A percentile compares a stretch with the other conserved stretches of the same genome.
Conservation (phyloP, 768 basidiomycete genomes). For the Naematelia aurantialba region DNA sequence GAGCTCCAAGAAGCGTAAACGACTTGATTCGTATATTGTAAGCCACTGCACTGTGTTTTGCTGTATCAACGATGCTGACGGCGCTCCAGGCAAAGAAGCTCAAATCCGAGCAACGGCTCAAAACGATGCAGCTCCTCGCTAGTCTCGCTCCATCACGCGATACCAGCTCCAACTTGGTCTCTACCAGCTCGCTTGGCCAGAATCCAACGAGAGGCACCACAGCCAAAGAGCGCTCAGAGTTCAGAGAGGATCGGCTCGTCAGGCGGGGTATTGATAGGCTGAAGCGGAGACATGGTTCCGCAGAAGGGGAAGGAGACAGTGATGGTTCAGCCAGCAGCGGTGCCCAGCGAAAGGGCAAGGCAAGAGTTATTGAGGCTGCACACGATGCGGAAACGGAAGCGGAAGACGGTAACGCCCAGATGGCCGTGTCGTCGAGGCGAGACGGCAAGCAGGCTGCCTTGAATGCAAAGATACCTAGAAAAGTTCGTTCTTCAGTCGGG, state of each 20-base stretch:
- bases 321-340: slow-evolving; percentile 47
- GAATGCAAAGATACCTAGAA: background rate
- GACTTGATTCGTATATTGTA: slow-evolving; percentile 89
- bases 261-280: slow-evolving; percentile 39
- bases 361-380: slow-evolving; percentile 26
- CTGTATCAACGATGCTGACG: slow-evolving; percentile 3
- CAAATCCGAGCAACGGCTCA: slow-evolving; percentile 39
- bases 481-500: slow-evolving; percentile 2
- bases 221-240: slow-evolving; percentile 37
- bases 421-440: background rate
- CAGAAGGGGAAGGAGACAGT: slow-evolving; percentile 25
- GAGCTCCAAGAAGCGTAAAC: slow-evolving; percentile 67
- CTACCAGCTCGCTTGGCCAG: slow-evolving; percentile 45
- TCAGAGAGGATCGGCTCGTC: slow-evolving; percentile 43
- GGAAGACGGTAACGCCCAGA: background rate
- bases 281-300: slow-evolving; percentile 15
- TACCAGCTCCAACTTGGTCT: slow-evolving; percentile 33
- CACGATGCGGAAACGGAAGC: slow-evolving; percentile 6
- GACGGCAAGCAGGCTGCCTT: background rate
- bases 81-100: slow-evolving; percentile 43
- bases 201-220: slow-evolving; percentile 40
- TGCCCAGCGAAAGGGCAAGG: slow-evolving; percentile 33
- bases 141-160: slow-evolving; percentile 30
- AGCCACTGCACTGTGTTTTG: slow-evolving; percentile 37
- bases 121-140: slow-evolving; percentile 42